A percentile compares a stretch with the other conserved stretches of the same genome.
phyloP scores from a whole-genome alignment of 257 asterid genomes.

The Fraxinus anomala region DNA sequence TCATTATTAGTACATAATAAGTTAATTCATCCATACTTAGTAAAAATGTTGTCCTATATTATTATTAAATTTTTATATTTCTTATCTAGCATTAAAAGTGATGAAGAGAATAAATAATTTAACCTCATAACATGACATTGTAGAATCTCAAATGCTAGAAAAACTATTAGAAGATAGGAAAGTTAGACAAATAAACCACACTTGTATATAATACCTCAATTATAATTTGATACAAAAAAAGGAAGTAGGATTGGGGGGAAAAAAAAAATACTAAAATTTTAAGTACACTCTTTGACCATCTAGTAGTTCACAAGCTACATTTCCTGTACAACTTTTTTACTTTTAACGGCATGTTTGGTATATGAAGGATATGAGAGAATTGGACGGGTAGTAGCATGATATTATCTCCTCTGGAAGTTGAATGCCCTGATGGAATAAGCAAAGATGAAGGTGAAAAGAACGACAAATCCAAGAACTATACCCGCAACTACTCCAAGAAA shows the following conservation, averaged over 20 bases:
- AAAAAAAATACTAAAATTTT: neutral
- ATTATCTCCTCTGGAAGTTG: conserved; percentile 43
- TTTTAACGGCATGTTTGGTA: neutral
- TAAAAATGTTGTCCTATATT: too few relatives aligned
- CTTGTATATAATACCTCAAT: neutral
- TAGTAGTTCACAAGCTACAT: neutral
- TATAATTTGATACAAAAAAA: neutral
- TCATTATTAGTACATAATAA: too few relatives aligned
- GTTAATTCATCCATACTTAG: too few relatives aligned
- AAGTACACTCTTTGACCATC: neutral
- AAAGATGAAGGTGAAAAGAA: conserved; percentile 38
- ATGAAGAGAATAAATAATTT: too few relatives aligned
- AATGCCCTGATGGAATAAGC: conserved; percentile 46
- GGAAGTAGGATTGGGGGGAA: neutral
- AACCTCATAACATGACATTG: too few relatives aligned
- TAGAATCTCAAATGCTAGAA: neutral
- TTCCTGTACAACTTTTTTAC: neutral
- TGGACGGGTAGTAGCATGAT: neutral
- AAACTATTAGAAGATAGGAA: neutral
- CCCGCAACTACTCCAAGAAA: conserved; percentile 39
- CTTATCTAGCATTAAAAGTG: too few relatives aligned
- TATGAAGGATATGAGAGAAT: neutral
- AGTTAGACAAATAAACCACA: neutral
- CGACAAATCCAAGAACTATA: conserved; percentile 29
- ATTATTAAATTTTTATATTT: too few relatives aligned